Evolutionary conservation across 495 filamentous ascomycete genomes (phyloP), one percentile per base, ranked within the genome.

Genomic region (Pseudoneurospora amorphoporcata): DNA sequence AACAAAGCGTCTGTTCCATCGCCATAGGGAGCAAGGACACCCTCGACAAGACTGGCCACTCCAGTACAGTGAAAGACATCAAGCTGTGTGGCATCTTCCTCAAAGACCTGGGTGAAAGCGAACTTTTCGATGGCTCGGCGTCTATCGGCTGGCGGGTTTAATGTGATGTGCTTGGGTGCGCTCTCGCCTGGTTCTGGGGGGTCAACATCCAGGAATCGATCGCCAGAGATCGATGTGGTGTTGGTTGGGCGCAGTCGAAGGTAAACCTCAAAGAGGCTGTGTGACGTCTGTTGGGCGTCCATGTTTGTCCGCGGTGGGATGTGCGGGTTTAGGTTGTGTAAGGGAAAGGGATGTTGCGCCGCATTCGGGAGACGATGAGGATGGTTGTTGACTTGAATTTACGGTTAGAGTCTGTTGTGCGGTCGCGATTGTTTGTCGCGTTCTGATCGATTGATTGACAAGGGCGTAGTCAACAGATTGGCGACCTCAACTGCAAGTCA

Each of bases 91-190:
- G 92, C 88, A 76, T 90, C 84, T 76, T 98, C 94, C 75, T 97
- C 92, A 76, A 97, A 98, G 17, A 99, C 92, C 74, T 87, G 90
- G 6, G 96, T 99, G 79, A 99, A 99, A 0, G 91, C 92, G 75
- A 98, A 99, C 77, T 90, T 93, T 83, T 99, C 95, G 40, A 97
- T 87, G 5, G 93, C 94, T 19, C 94, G 90, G 73, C 94, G 91
- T 69, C 95, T 84, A 81, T 94, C 92, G 65, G 87, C 90, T 1
- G 94, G 94, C 1, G 94, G 94, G 75, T 93, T 93, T 10, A 97
- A 84, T 0, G 92, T 97, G 76, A 98, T 94, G 78, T 97, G 92
- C 8, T 91, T 94, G 2, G 93, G 89, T 17, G 83, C 79, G 14
- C 80, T 72, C 43, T 81, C 78, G 39, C 88, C 81, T 16, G 82